Conservation (phyloP, 2,329 filamentous ascomycete species). For the Ceratocystis papillata region DNA sequence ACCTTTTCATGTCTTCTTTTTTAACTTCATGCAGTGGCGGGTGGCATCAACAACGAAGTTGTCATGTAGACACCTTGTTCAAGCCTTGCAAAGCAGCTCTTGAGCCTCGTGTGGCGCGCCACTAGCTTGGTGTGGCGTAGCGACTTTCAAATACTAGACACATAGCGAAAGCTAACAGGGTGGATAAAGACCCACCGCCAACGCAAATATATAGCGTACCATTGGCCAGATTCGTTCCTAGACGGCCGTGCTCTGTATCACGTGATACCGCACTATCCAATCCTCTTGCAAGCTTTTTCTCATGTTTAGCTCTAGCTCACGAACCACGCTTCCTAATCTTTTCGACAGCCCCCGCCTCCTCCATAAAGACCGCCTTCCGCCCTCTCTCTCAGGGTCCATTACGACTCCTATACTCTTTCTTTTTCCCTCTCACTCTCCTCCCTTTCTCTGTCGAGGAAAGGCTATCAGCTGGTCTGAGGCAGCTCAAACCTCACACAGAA, state of each 20-base stretch:
- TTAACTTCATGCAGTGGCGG: no score
- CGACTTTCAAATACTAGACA: no score
- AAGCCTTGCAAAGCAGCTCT: neutral
- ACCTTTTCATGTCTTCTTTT: no score
- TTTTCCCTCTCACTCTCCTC: neutral
- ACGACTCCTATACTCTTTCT: neutral
- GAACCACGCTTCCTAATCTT: conserved; percentile 7
- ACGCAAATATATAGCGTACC: conserved; percentile 2
- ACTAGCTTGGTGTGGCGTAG: neutral
- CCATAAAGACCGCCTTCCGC: conserved; percentile 13
- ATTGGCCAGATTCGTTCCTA: conserved; percentile 16
- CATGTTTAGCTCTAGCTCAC: conserved; percentile 14
- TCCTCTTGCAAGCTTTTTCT: conserved; percentile 18
- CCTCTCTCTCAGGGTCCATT: conserved; percentile 2
- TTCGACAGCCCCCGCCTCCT: conserved; percentile 12
- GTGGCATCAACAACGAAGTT: no score
- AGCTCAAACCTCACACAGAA: conserved; percentile 9
- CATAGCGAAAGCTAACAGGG: neutral
- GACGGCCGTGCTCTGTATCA: conserved; percentile 7
- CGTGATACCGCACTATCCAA: conserved; percentile 17
- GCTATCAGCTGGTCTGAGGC: conserved; percentile 22
- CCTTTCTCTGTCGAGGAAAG: conserved; percentile 20
- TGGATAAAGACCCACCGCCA: conserved; percentile 9
- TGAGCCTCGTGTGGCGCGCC: neutral
- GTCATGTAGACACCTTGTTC: neutral